Evolutionary conservation across 225 moss, liverwort and hornwort species (phyloP).

Genomic region (Polytrichum formosum): DNA sequence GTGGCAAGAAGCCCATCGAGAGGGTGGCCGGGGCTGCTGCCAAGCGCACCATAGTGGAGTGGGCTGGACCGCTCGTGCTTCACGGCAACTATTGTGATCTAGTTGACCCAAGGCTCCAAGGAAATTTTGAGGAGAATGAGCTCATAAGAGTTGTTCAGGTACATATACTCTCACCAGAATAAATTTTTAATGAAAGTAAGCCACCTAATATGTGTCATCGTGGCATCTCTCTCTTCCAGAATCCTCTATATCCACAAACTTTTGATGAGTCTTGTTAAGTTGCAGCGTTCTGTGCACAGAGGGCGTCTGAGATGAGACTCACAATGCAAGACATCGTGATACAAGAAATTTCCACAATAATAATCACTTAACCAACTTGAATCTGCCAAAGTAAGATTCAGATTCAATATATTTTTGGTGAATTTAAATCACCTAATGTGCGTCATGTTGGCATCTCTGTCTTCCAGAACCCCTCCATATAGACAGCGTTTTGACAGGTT

Average conservation of each 20-base stretch:
- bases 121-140: slow-evolving; percentile 66
- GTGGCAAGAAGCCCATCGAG: slow-evolving; percentile 96
- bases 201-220: too few relatives aligned
- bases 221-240: too few relatives aligned
- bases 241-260: too few relatives aligned
- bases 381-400: too few relatives aligned
- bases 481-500: too few relatives aligned
- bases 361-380: too few relatives aligned
- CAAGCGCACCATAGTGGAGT: slow-evolving; percentile 89
- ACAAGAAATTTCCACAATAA: too few relatives aligned
- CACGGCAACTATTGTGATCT: slow-evolving; percentile 67
- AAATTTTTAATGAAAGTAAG: background rate
- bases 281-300: slow-evolving; percentile 89
- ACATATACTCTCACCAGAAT: background rate
- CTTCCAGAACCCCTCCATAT: too few relatives aligned
- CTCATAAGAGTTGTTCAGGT: slow-evolving; percentile 73
- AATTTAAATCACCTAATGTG: too few relatives aligned
- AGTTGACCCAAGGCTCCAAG: slow-evolving; percentile 76
- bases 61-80: slow-evolving; percentile 85
- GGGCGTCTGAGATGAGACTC: slow-evolving; percentile 72
- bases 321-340: slow-evolving; percentile 57
- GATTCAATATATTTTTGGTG: too few relatives aligned
- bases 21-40: slow-evolving; percentile 36
- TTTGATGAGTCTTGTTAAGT: slow-evolving; percentile 24
- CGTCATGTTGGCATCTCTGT: too few relatives aligned